Conservation (phyloP, 1,284 basidiomycete species). For the Sanghuangporus sanghuang region DNA sequence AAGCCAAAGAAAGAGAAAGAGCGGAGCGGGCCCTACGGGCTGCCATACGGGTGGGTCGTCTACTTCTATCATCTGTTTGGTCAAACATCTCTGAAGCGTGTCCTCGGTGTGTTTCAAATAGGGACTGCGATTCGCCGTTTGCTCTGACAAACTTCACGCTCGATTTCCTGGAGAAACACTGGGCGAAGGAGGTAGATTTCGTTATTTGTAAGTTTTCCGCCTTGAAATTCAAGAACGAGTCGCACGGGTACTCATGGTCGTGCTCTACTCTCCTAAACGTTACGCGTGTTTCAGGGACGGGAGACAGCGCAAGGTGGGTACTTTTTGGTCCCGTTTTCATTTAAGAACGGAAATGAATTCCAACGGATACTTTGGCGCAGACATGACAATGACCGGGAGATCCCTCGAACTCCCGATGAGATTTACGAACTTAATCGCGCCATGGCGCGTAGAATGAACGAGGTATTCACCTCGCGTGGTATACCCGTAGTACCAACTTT, state of each 20-base stretch:
- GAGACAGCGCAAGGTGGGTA: slow-evolving; percentile 80
- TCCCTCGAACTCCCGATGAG: slow-evolving; percentile 78
- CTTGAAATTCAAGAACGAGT: not conserved
- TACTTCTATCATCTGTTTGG: not conserved
- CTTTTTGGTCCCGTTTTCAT: not conserved
- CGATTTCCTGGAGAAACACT: slow-evolving; percentile 75
- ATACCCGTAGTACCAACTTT: slow-evolving; percentile 83
- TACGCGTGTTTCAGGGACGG: slow-evolving; percentile 60
- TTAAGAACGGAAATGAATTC: not conserved
- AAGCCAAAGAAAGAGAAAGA: slow-evolving; percentile 52
- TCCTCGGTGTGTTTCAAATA: slow-evolving; percentile 27
- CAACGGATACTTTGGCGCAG: slow-evolving; percentile 32
- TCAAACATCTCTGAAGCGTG: slow-evolving; percentile 1
- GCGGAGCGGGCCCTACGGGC: slow-evolving; percentile 52
- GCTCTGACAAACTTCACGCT: slow-evolving; percentile 77
- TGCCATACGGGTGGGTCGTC: slow-evolving; percentile 49
- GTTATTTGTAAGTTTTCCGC: slow-evolving; percentile 60
- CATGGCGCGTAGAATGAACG: slow-evolving; percentile 67
- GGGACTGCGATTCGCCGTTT: slow-evolving; percentile 84
- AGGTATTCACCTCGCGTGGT: slow-evolving; percentile 61
- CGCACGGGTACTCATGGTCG: not conserved
- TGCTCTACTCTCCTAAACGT: not conserved
- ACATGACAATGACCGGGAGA: slow-evolving; percentile 81
- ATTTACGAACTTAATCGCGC: slow-evolving; percentile 75
- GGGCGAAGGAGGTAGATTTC: slow-evolving; percentile 85